Evolutionary conservation across 371 early-diverging fungal genomes (phyloP), one percentile per base, ranked within the genome.

Genomic region (Zychaea mexicana): DNA sequence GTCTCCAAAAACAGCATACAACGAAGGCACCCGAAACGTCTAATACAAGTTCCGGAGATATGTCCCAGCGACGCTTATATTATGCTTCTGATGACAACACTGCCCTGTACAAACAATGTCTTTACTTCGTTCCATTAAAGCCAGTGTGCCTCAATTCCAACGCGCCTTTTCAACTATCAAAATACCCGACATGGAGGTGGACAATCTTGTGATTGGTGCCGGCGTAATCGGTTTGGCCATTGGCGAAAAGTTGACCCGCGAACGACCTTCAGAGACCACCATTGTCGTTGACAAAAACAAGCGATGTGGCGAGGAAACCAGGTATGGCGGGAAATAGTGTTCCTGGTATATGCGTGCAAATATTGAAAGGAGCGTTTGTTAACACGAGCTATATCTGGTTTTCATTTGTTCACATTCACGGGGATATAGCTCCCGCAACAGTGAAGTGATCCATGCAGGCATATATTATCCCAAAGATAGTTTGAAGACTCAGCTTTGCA

Each of bases 381-480:
- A 15, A 24, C 47, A n/a, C 2, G 15, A n/a, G n/a, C n/a, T n/a
- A n/a, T n/a, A n/a, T n/a, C n/a, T n/a, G n/a, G n/a, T n/a, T n/a
- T n/a, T n/a, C n/a, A 17, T 52, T 5, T 22, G 5, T 2, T 46
- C n/a, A n/a, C n/a, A n/a, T n/a, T n/a, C n/a, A n/a, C n/a, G n/a
- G n/a, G n/a, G n/a, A 17, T 42, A 49, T 61, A 90, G 93, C 68
- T 89, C 96, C n/a, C 78, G 96, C 21, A 96, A 96, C 80, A 93
- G 93, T 64, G 93, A 94, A 66, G 94, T 96, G 12, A 96, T 96
- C 66, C 96, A 96, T 67, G 95, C 93, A 8, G 96, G 96, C 0
- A 78, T 96, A 9, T 94, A 95, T 76, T 96, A 96, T 57, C 93
- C 95, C 2, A 65, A 64, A 12, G 77, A 87, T 58, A 92, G 91